A percentile compares a stretch with the other conserved stretches of the same genome.
Evolutionary conservation across 371 early-diverging fungal genomes (phyloP).

Genomic region (Mucor irregularis): DNA sequence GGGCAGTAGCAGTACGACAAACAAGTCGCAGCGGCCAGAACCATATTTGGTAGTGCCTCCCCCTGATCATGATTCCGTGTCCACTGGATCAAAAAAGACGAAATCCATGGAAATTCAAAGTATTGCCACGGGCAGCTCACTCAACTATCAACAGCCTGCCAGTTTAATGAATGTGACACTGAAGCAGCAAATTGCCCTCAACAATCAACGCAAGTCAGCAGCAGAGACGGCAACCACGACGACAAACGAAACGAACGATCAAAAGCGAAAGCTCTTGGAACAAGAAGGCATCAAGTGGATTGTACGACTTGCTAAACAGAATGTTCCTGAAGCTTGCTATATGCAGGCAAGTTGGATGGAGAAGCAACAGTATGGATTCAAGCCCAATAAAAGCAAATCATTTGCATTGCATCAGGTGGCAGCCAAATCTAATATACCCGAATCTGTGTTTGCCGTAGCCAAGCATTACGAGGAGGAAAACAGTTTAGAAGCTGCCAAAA

Average conservation of each 20-base stretch:
- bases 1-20: constrained; percentile 9
- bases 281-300: constrained; percentile 76
- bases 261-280: constrained; percentile 24
- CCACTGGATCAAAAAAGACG: neutral
- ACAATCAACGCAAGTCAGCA: neutral
- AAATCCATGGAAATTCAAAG: neutral
- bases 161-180: neutral
- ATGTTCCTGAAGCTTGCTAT: constrained; percentile 70
- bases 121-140: too few relatives aligned
- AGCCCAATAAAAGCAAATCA: constrained; percentile 48
- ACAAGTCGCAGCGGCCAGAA: constrained; percentile 8
- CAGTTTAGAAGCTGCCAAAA: constrained; percentile 40
- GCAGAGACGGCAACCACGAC: neutral
- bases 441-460: constrained; percentile 28
- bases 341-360: constrained; percentile 73
- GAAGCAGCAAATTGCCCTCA: neutral
- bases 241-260: neutral
- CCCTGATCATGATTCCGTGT: neutral
- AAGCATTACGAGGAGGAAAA: constrained; percentile 54
- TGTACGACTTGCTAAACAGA: constrained; percentile 63
- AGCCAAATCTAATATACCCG: constrained; percentile 24
- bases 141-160: neutral
- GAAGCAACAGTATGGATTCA: constrained; percentile 56
- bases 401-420: constrained; percentile 38
- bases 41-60: constrained; percentile 9